These are phyloP conservation scores for Xylaria polymorpha DNA, from an alignment of 2,329 filamentous ascomycete species.

Conservation along the genomic window DNA sequence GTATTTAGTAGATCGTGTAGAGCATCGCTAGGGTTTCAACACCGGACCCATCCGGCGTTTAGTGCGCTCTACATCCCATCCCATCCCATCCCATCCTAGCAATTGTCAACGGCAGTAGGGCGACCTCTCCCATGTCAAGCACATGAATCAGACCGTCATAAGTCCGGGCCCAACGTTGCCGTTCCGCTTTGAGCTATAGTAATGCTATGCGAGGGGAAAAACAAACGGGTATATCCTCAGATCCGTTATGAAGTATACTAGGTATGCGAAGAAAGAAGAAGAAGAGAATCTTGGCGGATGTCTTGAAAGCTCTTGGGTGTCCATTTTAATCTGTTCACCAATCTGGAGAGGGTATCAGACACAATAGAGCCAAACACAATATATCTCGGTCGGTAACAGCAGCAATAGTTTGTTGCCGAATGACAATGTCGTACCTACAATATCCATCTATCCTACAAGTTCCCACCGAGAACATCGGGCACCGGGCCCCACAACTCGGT, in stretches of 20 bases:
- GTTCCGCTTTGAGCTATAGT: conserved; percentile 14
- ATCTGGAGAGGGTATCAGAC: not conserved
- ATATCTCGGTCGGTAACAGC: not conserved
- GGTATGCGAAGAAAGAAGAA: not conserved
- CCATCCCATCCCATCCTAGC: not conserved
- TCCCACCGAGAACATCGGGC: not conserved
- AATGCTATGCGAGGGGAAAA: not conserved
- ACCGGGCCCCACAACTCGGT: conserved; percentile 6
- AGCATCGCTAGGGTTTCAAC: not conserved
- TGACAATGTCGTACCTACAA: no score
- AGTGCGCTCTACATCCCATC: not conserved
- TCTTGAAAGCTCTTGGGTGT: not conserved
- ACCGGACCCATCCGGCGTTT: not conserved
- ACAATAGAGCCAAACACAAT: not conserved
- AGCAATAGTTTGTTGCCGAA: not conserved
- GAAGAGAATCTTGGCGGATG: not conserved
- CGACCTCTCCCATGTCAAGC: not conserved
- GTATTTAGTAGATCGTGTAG: not conserved
- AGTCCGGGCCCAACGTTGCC: conserved; percentile 1
- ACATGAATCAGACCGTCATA: not conserved
- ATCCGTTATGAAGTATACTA: not conserved
- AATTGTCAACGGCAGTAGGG: conserved; percentile 10
- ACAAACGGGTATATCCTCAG: not conserved
- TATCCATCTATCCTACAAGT: no score
- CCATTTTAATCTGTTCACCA: no score